These are phyloP conservation scores for Bipolaris sorokiniana DNA, from an alignment of 2,329 filamentous ascomycete species.

Conservation along the genomic window DNA sequence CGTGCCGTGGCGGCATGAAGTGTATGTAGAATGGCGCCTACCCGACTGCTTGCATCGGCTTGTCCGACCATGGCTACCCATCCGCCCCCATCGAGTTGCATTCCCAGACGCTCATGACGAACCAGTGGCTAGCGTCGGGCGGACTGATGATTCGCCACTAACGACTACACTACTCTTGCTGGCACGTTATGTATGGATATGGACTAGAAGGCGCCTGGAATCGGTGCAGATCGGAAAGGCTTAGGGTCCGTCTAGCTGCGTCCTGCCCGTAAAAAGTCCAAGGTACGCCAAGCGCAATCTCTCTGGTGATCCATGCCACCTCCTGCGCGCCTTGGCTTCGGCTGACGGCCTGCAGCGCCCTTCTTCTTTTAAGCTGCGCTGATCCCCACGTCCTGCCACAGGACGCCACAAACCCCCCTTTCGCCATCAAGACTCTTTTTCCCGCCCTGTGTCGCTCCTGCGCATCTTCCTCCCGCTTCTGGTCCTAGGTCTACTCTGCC, in stretches of 20 bases:
- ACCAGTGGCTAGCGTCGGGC: conserved; percentile 3
- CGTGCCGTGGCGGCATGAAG: not conserved
- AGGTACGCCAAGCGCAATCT: conserved; percentile 36
- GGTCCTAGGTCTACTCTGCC: conserved; percentile 5
- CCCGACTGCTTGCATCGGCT: not conserved
- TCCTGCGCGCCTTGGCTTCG: conserved; percentile 29
- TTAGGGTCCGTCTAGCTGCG: conserved; percentile 17
- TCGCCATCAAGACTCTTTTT: conserved; percentile 19
- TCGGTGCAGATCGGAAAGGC: conserved; percentile 20
- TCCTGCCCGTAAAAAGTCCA: conserved; percentile 23
- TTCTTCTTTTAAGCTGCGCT: conserved; percentile 34
- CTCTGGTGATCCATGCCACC: conserved; percentile 21
- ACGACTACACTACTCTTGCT: not conserved
- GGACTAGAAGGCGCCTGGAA: conserved; percentile 14
- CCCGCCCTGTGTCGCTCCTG: conserved; percentile 15
- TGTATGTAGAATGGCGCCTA: too few relatives aligned
- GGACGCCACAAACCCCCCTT: conserved; percentile 19
- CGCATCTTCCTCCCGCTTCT: conserved; percentile 7
- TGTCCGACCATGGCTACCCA: not conserved
- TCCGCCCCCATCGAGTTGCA: not conserved
- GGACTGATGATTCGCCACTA: conserved; percentile 11
- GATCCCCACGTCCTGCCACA: conserved; percentile 21
- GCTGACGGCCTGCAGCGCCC: conserved; percentile 25
- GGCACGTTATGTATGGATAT: too few relatives aligned
- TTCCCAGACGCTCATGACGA: conserved; percentile 1